Base-by-base conservation (phyloP, 441 rosid species). In the Mallotus japonicus region DNA sequence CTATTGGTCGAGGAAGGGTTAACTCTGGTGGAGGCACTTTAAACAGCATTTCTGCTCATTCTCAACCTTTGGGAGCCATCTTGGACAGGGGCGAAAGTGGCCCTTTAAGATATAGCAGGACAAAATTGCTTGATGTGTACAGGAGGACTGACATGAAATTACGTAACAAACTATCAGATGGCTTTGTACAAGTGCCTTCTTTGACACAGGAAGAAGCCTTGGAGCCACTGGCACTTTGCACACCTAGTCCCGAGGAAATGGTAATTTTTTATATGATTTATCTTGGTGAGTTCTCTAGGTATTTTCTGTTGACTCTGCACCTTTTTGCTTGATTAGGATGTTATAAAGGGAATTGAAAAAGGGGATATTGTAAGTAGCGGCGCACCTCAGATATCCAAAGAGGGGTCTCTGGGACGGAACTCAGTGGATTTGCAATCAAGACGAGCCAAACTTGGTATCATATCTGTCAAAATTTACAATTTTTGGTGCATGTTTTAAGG, bases 331-430 rank as follows among this genome's bases (percentile, higher is more conserved):
- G 73, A 72, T 46, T 73, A 93, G 99, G 87, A 63, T 80, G 79
- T 90, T 80, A 75, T 96, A 83, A 86, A 87, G 71, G 98, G 87
- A 75, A 94, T 96, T 84, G 95, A 87, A 82, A 86, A 87, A 80
- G 99, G 99, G 60, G 96, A 89, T 40, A 80, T 90, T 46, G 85
- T 92, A 63, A 89, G 96, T 73, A 93, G 98, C 51, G 93, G 97
- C 65, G 96, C 97, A 56, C 90, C 96, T 51, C 99, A 87, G 83
- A 77, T 81, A 40, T 76, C 92, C 24, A 96, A 93, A 85, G 98
- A 94, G 79, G 96, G 90, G 71, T 75, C 89, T 61, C 58, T 61
- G 44, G 97, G 91, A 20, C 76, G 89, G 77, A 90, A 82, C 82
- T 57, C 86, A 0, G 58, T 44, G 3, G 97, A 92, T 75, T 76